Evolutionary conservation across 305 asterid species (phyloP).

Genomic region (Fraxinus latifolia): DNA sequence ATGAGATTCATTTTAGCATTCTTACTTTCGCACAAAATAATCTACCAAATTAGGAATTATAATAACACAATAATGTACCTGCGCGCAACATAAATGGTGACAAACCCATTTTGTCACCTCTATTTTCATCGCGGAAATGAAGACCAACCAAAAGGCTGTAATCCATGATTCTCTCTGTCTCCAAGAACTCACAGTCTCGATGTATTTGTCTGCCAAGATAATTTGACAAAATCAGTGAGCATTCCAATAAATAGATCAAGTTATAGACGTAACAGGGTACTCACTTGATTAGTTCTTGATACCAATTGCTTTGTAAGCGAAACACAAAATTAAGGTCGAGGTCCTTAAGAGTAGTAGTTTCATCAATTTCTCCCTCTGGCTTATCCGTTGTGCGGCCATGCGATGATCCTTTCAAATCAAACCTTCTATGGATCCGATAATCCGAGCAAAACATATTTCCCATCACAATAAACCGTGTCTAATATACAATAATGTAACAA

Average conservation of each 20-base stretch:
- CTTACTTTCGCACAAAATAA: slow-evolving; percentile 4
- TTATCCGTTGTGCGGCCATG: slow-evolving; percentile 88
- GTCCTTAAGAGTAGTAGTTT: slow-evolving; percentile 94
- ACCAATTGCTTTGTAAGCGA: slow-evolving; percentile 74
- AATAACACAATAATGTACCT: slow-evolving; percentile 41
- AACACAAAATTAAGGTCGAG: slow-evolving; percentile 80
- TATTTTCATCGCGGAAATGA: slow-evolving; percentile 84
- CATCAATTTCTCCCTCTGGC: slow-evolving; percentile 76
- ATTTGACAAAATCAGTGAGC: slow-evolving; percentile 20
- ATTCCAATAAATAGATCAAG: not conserved
- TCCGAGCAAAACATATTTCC: slow-evolving; percentile 98
- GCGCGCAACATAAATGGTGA: slow-evolving; percentile 79
- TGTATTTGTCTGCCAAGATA: slow-evolving; percentile 69
- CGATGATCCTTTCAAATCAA: slow-evolving; percentile 95
- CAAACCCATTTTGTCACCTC: slow-evolving; percentile 87
- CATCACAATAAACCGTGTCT: slow-evolving; percentile 98
- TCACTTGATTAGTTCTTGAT: slow-evolving; percentile 88
- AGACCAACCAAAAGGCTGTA: slow-evolving; percentile 94
- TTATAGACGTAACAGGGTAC: slow-evolving; percentile 15
- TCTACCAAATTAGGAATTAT: not conserved
- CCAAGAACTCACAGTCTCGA: slow-evolving; percentile 85
- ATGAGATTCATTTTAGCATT: slow-evolving; percentile 22
- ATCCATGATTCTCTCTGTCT: slow-evolving; percentile 90
- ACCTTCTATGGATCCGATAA: slow-evolving; percentile 80
- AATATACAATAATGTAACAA: not conserved